Conservation (phyloP, 208 protist genomes). For the Porcisia hertigi region DNA sequence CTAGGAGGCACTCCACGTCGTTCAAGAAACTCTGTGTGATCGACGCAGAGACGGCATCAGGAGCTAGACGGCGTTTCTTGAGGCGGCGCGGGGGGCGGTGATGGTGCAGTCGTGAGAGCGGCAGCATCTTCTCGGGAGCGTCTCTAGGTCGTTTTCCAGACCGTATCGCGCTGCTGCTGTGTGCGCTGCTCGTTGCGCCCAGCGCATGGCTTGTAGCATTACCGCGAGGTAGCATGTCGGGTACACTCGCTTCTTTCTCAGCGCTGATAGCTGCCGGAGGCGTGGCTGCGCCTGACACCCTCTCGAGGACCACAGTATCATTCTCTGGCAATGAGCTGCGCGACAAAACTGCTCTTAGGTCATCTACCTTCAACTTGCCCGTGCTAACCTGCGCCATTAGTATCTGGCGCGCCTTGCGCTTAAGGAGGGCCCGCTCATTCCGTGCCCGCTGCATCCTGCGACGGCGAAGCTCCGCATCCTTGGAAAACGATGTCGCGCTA, state of each 20-base stretch:
- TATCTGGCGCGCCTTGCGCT: slow-evolving; percentile 64
- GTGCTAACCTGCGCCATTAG: slow-evolving; percentile 67
- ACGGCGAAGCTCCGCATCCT: slow-evolving; percentile 62
- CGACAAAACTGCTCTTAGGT: slow-evolving; percentile 15
- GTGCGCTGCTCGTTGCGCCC: slow-evolving; percentile 1
- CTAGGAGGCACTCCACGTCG: slow-evolving; percentile 48
- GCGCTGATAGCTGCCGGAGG: background rate
- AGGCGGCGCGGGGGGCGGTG: background rate
- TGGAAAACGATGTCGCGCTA: slow-evolving; percentile 54
- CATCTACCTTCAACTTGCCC: slow-evolving; percentile 45
- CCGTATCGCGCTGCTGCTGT: background rate
- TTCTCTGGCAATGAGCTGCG: background rate
- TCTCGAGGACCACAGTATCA: background rate
- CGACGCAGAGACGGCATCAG: slow-evolving; percentile 46
- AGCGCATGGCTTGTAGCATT: background rate
- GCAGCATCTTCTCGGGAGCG: background rate
- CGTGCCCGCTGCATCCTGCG: slow-evolving; percentile 40
- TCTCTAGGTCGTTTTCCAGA: slow-evolving; percentile 4
- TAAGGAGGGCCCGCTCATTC: slow-evolving; percentile 38
- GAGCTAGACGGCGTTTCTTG: slow-evolving; percentile 25
- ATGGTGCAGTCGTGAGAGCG: background rate
- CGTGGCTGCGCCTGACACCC: background rate
- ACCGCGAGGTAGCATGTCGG: background rate
- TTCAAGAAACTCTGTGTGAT: slow-evolving; percentile 57
- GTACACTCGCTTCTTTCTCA: background rate